Conservation (phyloP, 805 yeast genomes). For the Candida insectorum region DNA sequence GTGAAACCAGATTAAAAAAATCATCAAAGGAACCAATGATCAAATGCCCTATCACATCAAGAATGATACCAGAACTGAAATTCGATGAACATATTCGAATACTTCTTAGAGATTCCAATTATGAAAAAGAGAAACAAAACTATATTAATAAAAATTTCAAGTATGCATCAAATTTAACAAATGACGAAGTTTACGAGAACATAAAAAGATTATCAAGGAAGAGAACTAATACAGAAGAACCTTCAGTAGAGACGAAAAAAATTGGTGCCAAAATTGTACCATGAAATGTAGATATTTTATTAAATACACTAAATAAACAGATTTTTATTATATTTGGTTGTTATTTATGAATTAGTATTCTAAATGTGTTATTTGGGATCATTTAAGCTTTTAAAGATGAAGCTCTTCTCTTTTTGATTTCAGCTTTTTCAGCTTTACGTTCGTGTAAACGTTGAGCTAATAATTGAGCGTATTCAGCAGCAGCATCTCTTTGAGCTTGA, state of each 20-base stretch:
- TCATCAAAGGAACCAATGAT: slow-evolving; percentile 35
- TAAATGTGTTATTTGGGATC: too few relatives aligned
- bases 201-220: slow-evolving; percentile 46
- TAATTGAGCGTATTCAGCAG: slow-evolving; percentile 99
- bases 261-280: slow-evolving; percentile 3
- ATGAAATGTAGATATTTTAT: slow-evolving; percentile 12
- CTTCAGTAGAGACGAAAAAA: not conserved
- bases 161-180: slow-evolving; percentile 45
- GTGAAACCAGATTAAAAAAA: slow-evolving; percentile 55
- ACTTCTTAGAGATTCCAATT: slow-evolving; percentile 72
- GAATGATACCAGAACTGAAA: slow-evolving; percentile 62
- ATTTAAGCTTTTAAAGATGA: slow-evolving; percentile 92
- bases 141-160: slow-evolving; percentile 55
- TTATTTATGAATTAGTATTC: too few relatives aligned
- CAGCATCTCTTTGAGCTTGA: slow-evolving; percentile 99
- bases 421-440: slow-evolving; percentile 98
- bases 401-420: slow-evolving; percentile 99
- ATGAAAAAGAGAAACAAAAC: slow-evolving; percentile 62
- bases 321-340: slow-evolving; percentile 1
- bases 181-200: slow-evolving; percentile 60
- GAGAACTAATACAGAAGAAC: slow-evolving; percentile 6
- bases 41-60: slow-evolving; percentile 77
- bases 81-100: slow-evolving; percentile 71
- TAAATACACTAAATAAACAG: slow-evolving; percentile 22
- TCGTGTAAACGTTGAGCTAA: slow-evolving; percentile 97